Conservation (phyloP, 2,329 filamentous ascomycete species). For the Massarina eburnea region DNA sequence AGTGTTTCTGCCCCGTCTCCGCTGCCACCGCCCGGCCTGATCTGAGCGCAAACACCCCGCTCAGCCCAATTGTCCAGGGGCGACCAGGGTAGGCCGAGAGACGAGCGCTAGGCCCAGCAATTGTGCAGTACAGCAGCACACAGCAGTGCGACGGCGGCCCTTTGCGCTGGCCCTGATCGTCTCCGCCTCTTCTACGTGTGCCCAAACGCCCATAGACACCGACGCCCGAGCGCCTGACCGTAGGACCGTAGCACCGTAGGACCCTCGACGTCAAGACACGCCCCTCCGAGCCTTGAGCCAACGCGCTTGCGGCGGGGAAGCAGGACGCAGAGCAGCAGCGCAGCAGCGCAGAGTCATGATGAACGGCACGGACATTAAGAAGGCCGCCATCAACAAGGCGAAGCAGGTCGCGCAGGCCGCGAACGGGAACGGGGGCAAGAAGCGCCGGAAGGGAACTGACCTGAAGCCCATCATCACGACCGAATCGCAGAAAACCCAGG, state of each 20-base stretch:
- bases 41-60: constrained; percentile 12
- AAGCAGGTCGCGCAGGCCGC: constrained; percentile 64
- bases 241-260: constrained; percentile 18
- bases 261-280: not conserved
- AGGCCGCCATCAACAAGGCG: constrained; percentile 66
- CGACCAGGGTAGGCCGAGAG: constrained; percentile 28
- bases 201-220: constrained; percentile 29
- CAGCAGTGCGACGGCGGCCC: constrained; percentile 17
- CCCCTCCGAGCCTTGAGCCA: not conserved
- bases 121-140: constrained; percentile 33
- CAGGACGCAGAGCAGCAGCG: not conserved
- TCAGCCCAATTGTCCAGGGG: constrained; percentile 27
- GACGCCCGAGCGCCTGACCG: constrained; percentile 30
- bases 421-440: constrained; percentile 63
- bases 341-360: constrained; percentile 46
- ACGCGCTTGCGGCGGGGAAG: constrained; percentile 30
- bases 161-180: not conserved
- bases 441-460: constrained; percentile 71
- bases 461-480: constrained; percentile 77
- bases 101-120: constrained; percentile 41
- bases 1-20: no score
- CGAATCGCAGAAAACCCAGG: constrained; percentile 47
- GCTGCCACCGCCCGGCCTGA: no score
- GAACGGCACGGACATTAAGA: constrained; percentile 66
- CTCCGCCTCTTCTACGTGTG: constrained; percentile 4